Evolutionary conservation across 129 eudicot species (phyloP), one percentile per base, ranked within the genome.

Genomic region (Tagetes erecta): DNA sequence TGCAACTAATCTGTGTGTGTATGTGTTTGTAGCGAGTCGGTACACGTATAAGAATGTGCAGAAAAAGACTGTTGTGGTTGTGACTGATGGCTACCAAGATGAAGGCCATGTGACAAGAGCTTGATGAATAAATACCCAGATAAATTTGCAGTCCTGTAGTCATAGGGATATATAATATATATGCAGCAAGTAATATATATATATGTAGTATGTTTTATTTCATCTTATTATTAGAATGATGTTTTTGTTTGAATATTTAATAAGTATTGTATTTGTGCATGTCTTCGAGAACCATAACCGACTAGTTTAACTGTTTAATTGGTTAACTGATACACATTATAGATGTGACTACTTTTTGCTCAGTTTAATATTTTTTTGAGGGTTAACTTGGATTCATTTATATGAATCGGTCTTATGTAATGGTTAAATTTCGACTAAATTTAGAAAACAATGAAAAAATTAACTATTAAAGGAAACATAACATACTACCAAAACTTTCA

Each of bases 11-110:
- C n/a, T 93, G 33, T 52, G 82, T 27, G 79, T 86, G 5, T 93
- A 78, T 52, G 89, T 85, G 55, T 46, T 73, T 3, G 84, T 90
- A 63, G 91, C 98, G 9, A 71, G 85, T 70, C 57, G 83, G 7
- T 90, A 87, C 70, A 74, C 92, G 37, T 93, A 93, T 84, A 93
- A 93, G 83, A 90, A 84, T 64, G 96, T 86, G 65, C 85, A 90
- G 81, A 71, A 55, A 34, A 45, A 14, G n/a, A 80, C 58, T 0
- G 75, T 41, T 5, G 83, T 77, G 73, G 84, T 75, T 5, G 90
- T 82, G 11, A 83, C 80, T 1, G 83, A 89, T 68, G 76, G 86
- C 78, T 78, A 65, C 68, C 52, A 81, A 34, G 89, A 75, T 62
- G 83, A 76, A 34, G 77, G 45, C 37, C 35, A 71, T 3, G 79